These are phyloP conservation scores for Fagus sylvatica DNA, from an alignment of 306 rosid genomes.

Conservation along the genomic window DNA sequence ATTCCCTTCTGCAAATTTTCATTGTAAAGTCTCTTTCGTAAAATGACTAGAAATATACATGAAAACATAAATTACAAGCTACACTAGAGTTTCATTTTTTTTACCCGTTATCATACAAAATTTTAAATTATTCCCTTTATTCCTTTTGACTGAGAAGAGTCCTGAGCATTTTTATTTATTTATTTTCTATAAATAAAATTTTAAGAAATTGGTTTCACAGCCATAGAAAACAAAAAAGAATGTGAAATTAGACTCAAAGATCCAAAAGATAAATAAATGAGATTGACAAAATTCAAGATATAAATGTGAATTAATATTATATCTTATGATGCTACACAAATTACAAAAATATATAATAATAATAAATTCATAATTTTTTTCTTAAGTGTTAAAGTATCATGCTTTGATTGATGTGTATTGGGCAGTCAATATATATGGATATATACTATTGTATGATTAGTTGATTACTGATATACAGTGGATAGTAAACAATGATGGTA, in stretches of 20 bases:
- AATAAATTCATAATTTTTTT: too few relatives aligned
- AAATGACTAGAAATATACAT: neutral
- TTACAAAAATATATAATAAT: too few relatives aligned
- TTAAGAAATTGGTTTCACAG: neutral
- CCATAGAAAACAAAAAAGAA: neutral
- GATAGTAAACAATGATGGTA: constrained; percentile 25
- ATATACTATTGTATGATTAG: neutral
- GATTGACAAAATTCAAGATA: too few relatives aligned
- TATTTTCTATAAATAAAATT: neutral
- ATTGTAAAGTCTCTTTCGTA: neutral
- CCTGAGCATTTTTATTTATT: too few relatives aligned
- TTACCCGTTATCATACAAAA: neutral
- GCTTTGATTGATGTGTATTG: constrained; percentile 10
- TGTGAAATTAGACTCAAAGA: neutral
- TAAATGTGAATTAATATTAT: too few relatives aligned
- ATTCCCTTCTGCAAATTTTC: neutral
- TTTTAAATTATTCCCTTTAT: neutral
- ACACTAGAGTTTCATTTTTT: neutral
- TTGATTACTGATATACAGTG: constrained; percentile 4
- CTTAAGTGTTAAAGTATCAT: too few relatives aligned
- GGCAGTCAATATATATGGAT: neutral
- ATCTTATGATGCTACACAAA: too few relatives aligned
- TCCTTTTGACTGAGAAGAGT: neutral
- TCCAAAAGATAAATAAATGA: too few relatives aligned
- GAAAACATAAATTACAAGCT: neutral